These are phyloP conservation scores for Leptodermis oblonga DNA, from an alignment of 257 asterid species.

Conservation along the genomic window DNA sequence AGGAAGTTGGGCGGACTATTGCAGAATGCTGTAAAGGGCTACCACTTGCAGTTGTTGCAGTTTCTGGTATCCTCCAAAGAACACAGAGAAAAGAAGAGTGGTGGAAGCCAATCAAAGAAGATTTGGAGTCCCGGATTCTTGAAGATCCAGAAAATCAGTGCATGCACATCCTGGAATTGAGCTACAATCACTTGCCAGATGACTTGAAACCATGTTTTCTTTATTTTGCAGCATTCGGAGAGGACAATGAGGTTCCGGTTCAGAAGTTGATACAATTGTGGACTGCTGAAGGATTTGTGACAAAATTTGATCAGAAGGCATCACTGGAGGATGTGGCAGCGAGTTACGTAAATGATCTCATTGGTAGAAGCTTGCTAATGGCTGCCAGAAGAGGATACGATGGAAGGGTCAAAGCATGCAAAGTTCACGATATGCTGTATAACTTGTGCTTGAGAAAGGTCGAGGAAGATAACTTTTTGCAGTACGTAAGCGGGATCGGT, in stretches of 20 bases:
- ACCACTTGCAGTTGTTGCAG: slow-evolving; percentile 14
- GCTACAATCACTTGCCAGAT: slow-evolving; percentile 5
- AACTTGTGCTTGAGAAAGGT: too few relatives aligned
- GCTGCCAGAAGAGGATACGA: too few relatives aligned
- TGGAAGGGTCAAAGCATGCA: too few relatives aligned
- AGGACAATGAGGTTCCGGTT: slow-evolving; percentile 11
- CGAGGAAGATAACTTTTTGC: too few relatives aligned
- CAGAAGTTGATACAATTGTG: slow-evolving; percentile 12
- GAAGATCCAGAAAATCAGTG: not conserved
- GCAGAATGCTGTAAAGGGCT: slow-evolving; percentile 6
- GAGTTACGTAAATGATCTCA: too few relatives aligned
- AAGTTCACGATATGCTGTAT: too few relatives aligned
- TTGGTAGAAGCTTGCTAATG: too few relatives aligned
- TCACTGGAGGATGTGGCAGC: slow-evolving; percentile 8
- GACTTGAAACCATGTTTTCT: slow-evolving; percentile 24
- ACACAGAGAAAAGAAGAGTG: not conserved
- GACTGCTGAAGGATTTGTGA: slow-evolving; percentile 21
- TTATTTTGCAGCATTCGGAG: slow-evolving; percentile 16
- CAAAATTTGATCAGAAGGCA: not conserved
- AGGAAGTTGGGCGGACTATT: slow-evolving; percentile 11
- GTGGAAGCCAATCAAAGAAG: slow-evolving; percentile 5
- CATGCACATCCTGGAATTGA: slow-evolving; percentile 5
- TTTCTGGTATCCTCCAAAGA: slow-evolving; percentile 14
- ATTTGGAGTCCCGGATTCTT: not conserved
- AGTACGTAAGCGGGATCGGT: too few relatives aligned